Base-by-base conservation (phyloP, 2,329 filamentous ascomycete genomes). In the Albophoma yamanashiensis region DNA sequence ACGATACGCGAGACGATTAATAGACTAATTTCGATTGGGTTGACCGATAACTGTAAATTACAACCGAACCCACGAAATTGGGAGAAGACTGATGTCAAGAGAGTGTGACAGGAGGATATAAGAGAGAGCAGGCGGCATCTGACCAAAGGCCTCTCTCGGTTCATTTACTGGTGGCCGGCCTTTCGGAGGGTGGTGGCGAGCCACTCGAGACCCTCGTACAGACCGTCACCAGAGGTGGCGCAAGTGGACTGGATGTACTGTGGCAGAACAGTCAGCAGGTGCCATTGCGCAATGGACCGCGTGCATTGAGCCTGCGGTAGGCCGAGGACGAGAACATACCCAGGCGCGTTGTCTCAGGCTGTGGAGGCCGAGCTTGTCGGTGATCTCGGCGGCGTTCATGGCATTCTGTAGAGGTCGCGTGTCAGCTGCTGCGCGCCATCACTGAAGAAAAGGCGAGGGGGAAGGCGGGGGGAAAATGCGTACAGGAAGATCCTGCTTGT, bases 331-430 rank as follows among this genome's bases (percentile, higher is more conserved):
- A 63, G 53, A 65, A 81, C 92, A 77, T 92, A 99, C 94, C 94
- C 94, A 99, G 73, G 91, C 89, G 78, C 94, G 92, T 83, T 96
- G 91, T 85, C 92, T 91, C 85, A 99, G 84, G 82, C 91, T 95
- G 88, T 97, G 93, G 73, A 99, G 92, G 75, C 94, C 94, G 78
- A 99, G 91, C 88, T 97, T 97, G 83, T 99, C 93, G 78, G 94
- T 99, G 79, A 99, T 97, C 83, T 99, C 94, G 74, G 94, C 93
- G 73, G 94, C 93, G 81, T 96, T 97, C 94, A 97, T 97, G 79
- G 94, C 94, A 76, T 97, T 97, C 92, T 96, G 72, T 62, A 50
- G 27, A 57, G 27, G 25, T 22, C 61, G 64, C 52, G 22, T 59
- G 62, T 66, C 53, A 66, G 63, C 40, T 34, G 15, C 47, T 52